phyloP scores from a whole-genome alignment of 202 grass and related monocot species.

The Digitaria exilis region DNA sequence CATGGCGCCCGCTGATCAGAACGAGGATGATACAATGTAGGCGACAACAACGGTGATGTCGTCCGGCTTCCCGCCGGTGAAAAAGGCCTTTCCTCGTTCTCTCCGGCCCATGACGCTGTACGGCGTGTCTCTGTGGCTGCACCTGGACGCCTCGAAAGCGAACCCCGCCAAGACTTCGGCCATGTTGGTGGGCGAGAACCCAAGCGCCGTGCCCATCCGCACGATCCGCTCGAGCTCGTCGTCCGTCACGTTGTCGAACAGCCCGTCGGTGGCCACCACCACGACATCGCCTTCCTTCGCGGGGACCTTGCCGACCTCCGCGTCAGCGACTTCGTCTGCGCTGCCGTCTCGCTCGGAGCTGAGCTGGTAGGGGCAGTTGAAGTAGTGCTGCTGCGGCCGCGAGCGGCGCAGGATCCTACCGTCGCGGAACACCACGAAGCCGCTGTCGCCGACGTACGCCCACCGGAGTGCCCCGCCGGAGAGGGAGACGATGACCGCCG shows the following conservation, averaged over 20 bases:
- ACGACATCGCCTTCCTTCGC: constrained; percentile 45
- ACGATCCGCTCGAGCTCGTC: constrained; percentile 29
- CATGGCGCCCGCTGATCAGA: neutral
- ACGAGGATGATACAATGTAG: neutral
- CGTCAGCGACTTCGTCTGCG: neutral
- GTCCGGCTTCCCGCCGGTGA: neutral
- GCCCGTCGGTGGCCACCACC: constrained; percentile 40
- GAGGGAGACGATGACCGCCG: constrained; percentile 42
- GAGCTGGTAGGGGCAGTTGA: constrained; percentile 29
- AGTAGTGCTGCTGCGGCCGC: constrained; percentile 1
- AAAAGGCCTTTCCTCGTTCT: neutral
- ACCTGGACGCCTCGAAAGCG: constrained; percentile 20
- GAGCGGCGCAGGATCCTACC: constrained; percentile 24
- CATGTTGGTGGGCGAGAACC: constrained; percentile 35
- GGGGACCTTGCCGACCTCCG: neutral
- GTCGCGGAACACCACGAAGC: constrained; percentile 32
- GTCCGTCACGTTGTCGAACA: constrained; percentile 54
- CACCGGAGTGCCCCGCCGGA: constrained; percentile 19
- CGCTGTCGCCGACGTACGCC: constrained; percentile 48
- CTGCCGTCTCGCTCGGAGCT: neutral
- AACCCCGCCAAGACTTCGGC: constrained; percentile 25
- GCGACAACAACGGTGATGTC: constrained; percentile 31
- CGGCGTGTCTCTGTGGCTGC: constrained; percentile 3
- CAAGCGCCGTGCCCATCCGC: constrained; percentile 10
- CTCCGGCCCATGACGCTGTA: constrained; percentile 9